Percentiles rank a stretch among this genome's conserved stretches.
These are phyloP conservation scores for Sporothrix brasiliensis DNA, from an alignment of 2,329 filamentous ascomycete genomes.

Conservation along the genomic window DNA sequence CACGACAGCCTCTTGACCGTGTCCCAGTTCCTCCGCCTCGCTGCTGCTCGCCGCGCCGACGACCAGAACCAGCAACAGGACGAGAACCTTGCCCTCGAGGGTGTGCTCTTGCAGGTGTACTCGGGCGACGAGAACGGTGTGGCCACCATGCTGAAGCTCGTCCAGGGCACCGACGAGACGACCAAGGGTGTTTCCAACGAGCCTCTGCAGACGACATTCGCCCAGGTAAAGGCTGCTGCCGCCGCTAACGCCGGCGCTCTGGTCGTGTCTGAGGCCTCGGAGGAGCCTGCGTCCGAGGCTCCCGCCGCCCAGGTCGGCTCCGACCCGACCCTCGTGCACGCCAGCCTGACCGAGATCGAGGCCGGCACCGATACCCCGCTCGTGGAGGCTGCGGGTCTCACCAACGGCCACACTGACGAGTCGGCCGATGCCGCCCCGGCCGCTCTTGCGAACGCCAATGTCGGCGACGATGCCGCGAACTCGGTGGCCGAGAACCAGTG, in stretches of 20 bases:
- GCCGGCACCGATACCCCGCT: conserved; percentile 38
- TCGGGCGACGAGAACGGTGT: conserved; percentile 76
- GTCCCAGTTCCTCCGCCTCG: conserved; percentile 78
- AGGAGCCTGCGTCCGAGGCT: conserved; percentile 40
- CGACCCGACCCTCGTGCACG: conserved; percentile 69
- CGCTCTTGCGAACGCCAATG: conserved; percentile 51
- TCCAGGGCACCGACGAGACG: conserved; percentile 69
- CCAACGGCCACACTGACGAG: conserved; percentile 31
- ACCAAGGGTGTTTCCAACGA: conserved; percentile 68
- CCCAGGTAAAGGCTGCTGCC: conserved; percentile 60
- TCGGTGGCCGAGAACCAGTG: conserved; percentile 67
- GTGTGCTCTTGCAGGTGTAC: conserved; percentile 76
- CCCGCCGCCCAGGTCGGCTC: conserved; percentile 48
- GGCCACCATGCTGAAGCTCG: conserved; percentile 73
- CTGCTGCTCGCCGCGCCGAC: conserved; percentile 73
- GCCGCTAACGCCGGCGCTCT: conserved; percentile 54
- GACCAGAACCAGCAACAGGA: conserved; percentile 66
- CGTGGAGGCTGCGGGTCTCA: conserved; percentile 1
- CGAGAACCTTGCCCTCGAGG: conserved; percentile 80
- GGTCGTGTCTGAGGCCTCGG: conserved; percentile 43
- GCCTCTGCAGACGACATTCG: conserved; percentile 67
- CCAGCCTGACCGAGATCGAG: conserved; percentile 68
- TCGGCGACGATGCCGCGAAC: conserved; percentile 59
- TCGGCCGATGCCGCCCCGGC: conserved; percentile 28
- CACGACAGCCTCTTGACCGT: conserved; percentile 68